phyloP scores from a whole-genome alignment of 2,329 filamentous ascomycete species.

The Paecilomyces formosus region DNA sequence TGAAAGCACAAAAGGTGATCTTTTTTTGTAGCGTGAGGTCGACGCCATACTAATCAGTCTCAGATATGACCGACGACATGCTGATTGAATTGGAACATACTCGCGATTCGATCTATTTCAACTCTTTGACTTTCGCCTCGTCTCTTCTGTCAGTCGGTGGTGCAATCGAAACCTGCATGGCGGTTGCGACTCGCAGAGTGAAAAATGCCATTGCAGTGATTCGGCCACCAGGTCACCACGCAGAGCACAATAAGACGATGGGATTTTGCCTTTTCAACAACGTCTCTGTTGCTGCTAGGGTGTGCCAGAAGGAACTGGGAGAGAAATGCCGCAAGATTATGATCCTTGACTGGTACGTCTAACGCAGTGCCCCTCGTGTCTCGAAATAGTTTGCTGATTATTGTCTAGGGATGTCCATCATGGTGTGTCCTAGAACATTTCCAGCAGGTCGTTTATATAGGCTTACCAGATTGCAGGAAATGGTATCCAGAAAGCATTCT shows the following conservation, averaged over 20 bases:
- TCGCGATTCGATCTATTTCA: constrained; percentile 74
- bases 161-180: constrained; percentile 90
- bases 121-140: constrained; percentile 71
- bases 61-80: constrained; percentile 48
- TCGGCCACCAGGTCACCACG: constrained; percentile 89
- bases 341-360: constrained; percentile 83
- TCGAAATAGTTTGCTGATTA: constrained; percentile 12
- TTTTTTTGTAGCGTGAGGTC: not conserved
- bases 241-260: constrained; percentile 76
- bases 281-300: constrained; percentile 82
- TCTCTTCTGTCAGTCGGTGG: constrained; percentile 81
- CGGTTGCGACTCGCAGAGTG: constrained; percentile 73
- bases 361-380: constrained; percentile 1
- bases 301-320: constrained; percentile 75
- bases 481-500: constrained; percentile 93
- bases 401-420: constrained; percentile 58
- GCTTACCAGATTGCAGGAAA: constrained; percentile 54
- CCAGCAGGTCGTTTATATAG: constrained; percentile 3
- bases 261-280: constrained; percentile 99
- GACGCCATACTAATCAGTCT: not conserved
- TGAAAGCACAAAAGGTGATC: constrained; percentile 44
- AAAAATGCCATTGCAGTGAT: constrained; percentile 97
- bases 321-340: constrained; percentile 78
- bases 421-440: constrained; percentile 29
- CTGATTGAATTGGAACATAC: constrained; percentile 63